Conservation (phyloP, 192 early-diverging fungal genomes). For the Phlyctochytrium arcticum region DNA sequence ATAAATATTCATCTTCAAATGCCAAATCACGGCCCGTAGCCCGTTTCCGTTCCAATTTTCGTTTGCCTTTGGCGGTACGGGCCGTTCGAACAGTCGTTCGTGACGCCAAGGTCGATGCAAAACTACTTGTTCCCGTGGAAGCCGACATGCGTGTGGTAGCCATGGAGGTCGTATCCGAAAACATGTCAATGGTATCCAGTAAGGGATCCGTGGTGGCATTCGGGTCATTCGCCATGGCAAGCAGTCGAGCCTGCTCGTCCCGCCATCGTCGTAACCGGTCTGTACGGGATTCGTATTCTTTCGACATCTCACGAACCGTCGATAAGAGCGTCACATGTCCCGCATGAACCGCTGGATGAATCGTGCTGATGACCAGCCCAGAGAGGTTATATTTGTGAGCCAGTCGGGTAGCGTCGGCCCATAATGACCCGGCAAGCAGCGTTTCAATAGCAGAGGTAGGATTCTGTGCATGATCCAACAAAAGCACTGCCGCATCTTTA, state of each 20-base stretch:
- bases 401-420: conserved; percentile 73
- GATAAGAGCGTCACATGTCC: conserved; percentile 44
- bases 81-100: conserved; percentile 29
- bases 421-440: conserved; percentile 66
- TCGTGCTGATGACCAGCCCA: conserved; percentile 73
- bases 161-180: conserved; percentile 95
- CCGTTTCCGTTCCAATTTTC: conserved; percentile 25
- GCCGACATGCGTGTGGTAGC: conserved; percentile 70
- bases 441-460: conserved; percentile 64
- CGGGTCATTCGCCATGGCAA: neutral
- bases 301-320: conserved; percentile 52
- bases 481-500: conserved; percentile 62
- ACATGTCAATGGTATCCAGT: conserved; percentile 86
- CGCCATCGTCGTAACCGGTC: conserved; percentile 54
- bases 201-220: conserved; percentile 31
- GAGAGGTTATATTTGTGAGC: conserved; percentile 45
- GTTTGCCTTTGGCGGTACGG: conserved; percentile 38
- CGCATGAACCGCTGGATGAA: conserved; percentile 59
- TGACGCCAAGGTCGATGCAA: conserved; percentile 46
- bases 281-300: conserved; percentile 61
- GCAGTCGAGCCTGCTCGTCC: conserved; percentile 46
- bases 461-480: conserved; percentile 70
- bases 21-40: conserved; percentile 83
- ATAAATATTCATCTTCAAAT: conserved; percentile 88
- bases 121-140: conserved; percentile 73